Conservation (phyloP, 495 filamentous ascomycete genomes). For the Cenococcum geophilum region DNA sequence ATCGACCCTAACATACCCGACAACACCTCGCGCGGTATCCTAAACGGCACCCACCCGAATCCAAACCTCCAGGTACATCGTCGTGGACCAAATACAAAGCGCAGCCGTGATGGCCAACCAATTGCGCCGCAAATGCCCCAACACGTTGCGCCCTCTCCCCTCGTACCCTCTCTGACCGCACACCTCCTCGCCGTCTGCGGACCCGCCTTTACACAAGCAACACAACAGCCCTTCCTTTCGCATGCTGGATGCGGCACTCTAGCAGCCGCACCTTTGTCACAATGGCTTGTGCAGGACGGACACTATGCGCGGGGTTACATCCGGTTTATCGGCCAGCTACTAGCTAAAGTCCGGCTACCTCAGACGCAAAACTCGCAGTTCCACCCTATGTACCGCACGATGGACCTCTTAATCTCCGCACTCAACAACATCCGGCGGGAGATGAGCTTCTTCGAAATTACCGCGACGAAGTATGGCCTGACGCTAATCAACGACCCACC, state of each 20-base stretch:
- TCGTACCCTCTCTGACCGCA: constrained; percentile 44
- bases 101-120: constrained; percentile 29
- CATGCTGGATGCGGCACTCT: constrained; percentile 60
- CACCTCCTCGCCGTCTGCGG: constrained; percentile 45
- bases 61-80: constrained; percentile 39
- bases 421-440: constrained; percentile 62
- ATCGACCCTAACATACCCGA: constrained; percentile 12
- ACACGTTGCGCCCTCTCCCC: constrained; percentile 8
- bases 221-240: constrained; percentile 62
- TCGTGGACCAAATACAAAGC: constrained; percentile 36
- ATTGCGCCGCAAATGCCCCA: constrained; percentile 22
- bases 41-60: constrained; percentile 38
- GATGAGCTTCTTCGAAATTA: constrained; percentile 61
- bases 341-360: constrained; percentile 58
- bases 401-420: constrained; percentile 57
- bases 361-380: constrained; percentile 38
- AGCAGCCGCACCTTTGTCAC: constrained; percentile 48
- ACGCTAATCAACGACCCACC: constrained; percentile 46
- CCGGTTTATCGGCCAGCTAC: constrained; percentile 59
- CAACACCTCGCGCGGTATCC: constrained; percentile 24
- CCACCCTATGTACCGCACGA: constrained; percentile 41
- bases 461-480: constrained; percentile 55
- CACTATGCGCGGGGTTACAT: constrained; percentile 70
- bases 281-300: constrained; percentile 71
- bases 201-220: constrained; percentile 48